Evolutionary conservation across 208 protist genomes (phyloP).

Genomic region (Acanthamoeba healyi): DNA sequence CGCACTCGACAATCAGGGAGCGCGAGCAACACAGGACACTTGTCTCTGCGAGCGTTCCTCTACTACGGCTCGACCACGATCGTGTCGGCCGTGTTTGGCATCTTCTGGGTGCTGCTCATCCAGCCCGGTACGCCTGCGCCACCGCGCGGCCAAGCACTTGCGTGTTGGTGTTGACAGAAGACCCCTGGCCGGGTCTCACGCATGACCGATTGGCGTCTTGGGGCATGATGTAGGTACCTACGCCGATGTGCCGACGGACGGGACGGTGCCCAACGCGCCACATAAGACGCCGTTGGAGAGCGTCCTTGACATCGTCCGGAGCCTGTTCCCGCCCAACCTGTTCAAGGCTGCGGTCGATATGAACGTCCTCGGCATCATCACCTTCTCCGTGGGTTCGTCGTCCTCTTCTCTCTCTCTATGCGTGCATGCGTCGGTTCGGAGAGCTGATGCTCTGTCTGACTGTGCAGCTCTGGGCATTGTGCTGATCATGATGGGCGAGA

Average conservation of each 20-base stretch:
- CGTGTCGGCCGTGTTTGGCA: constrained; percentile 52
- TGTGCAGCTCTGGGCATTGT: constrained; percentile 35
- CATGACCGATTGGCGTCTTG: no score
- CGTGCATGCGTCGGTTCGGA: neutral
- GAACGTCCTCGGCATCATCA: constrained; percentile 75
- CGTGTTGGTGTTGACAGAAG: neutral
- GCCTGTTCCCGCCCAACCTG: constrained; percentile 70
- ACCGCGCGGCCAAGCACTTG: neutral
- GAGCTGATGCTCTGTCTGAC: neutral
- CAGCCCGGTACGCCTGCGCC: constrained; percentile 7
- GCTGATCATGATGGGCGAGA: constrained; percentile 8
- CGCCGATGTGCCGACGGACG: neutral
- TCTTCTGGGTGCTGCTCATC: constrained; percentile 69
- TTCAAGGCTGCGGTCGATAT: constrained; percentile 67
- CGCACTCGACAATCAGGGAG: neutral
- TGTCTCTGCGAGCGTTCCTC: constrained; percentile 21
- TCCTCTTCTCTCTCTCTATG: neutral
- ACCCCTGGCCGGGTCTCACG: neutral
- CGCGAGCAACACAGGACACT: constrained; percentile 10
- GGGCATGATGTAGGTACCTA: no score
- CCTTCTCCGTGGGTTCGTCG: constrained; percentile 10
- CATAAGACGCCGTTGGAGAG: constrained; percentile 36
- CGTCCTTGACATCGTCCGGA: constrained; percentile 69
- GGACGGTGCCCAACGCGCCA: neutral
- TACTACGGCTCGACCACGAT: constrained; percentile 59